Base-by-base conservation (phyloP, 805 yeast genomes). In the Metschnikowia bowlesiae region DNA sequence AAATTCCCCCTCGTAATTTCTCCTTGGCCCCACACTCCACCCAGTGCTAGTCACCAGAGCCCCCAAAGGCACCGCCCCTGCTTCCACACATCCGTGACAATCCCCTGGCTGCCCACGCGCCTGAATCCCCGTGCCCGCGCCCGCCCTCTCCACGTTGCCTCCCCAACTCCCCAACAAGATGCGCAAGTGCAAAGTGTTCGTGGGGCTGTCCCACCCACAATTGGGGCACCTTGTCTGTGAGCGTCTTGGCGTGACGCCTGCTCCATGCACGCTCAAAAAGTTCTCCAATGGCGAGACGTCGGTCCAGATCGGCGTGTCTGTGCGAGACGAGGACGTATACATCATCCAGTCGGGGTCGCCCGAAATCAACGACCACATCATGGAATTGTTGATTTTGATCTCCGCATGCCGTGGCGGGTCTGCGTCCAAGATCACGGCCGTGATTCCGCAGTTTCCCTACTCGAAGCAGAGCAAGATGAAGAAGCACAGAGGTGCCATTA, bases 201-300 rank as follows among this genome's bases (percentile, higher is more conserved):
- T 94, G 51, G 99, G 99, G 42, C 84, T 88, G 53, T 91, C 98
- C 48, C 99, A 94, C 69, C 97, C 97, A 11, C 96, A 90, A 65
- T 78, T 94, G 60, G 99, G 99, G 37, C 77, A 82, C 54, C 76
- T 89, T 55, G 96, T 94, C 40, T 94, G 99, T 71, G 89, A 88
- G 53, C 78, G 91, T 48, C 74, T 94, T 39, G 98, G 98, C 34
- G 90, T 90, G 39, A 88, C 89, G 62, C 90, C 96, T 9, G 98
- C 97, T 30, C 96, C 96, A 30, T 89, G 95, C 64, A 82, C 94
- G 8, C 75, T 92, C 59, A 86, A 87, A 69, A 91, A 90, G 70
- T 94, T 94, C 70, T 87, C 97, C 55, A 94, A 94, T 65, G 99
- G 99, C 49, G 99, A 94, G 73, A 94, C 99, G 4, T 87, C 96